Percentiles rank a stretch among this genome's conserved stretches.
phyloP scores from a whole-genome alignment of 441 rosid genomes.

The Gossypium schwendimanii region DNA sequence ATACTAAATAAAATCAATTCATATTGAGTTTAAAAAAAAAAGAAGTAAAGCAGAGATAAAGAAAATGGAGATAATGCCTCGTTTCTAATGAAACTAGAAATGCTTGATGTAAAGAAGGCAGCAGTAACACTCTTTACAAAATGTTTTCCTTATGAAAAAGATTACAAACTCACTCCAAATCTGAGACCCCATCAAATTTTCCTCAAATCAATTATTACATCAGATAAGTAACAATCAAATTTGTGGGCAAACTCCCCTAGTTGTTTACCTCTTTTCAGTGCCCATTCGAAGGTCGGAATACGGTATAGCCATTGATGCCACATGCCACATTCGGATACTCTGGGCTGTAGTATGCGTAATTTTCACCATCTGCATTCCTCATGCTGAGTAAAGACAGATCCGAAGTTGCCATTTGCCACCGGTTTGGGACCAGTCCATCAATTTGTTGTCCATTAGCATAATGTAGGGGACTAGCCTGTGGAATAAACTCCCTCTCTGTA shows the following conservation, averaged over 20 bases:
- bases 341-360: constrained; percentile 37
- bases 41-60: neutral
- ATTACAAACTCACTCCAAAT: constrained; percentile 42
- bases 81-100: constrained; percentile 13
- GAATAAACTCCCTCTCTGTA: constrained; percentile 38
- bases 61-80: neutral
- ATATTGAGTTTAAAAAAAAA: neutral
- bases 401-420: constrained; percentile 59
- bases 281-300: constrained; percentile 68
- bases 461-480: constrained; percentile 37
- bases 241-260: constrained; percentile 4
- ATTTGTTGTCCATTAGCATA: constrained; percentile 60
- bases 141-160: constrained; percentile 38
- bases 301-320: constrained; percentile 51
- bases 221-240: constrained; percentile 11
- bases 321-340: constrained; percentile 46
- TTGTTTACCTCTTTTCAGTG: constrained; percentile 34
- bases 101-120: constrained; percentile 24
- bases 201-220: constrained; percentile 21
- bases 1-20: no score
- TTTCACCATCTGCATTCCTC: constrained; percentile 47
- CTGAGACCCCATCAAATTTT: constrained; percentile 26
- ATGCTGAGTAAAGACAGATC: constrained; percentile 50
- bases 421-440: constrained; percentile 45
- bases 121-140: constrained; percentile 46